A percentile compares a stretch with the other conserved stretches of the same genome.
phyloP scores from a whole-genome alignment of 2,329 filamentous ascomycete species.

The Elsinoe batatas region DNA sequence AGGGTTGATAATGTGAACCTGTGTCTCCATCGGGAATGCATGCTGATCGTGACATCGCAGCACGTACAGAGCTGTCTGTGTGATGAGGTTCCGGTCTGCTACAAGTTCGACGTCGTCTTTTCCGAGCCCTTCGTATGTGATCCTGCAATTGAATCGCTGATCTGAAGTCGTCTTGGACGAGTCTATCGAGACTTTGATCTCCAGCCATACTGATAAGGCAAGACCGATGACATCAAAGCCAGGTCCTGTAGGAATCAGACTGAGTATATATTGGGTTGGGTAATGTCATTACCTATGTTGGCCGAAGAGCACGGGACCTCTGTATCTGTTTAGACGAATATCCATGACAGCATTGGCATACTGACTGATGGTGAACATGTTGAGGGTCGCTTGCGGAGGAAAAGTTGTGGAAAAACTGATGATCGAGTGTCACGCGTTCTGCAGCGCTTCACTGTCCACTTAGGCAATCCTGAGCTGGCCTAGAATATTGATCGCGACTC shows the following conservation, averaged over 20 bases:
- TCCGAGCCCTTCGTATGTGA: constrained; percentile 83
- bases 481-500: background rate
- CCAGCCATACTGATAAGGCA: constrained; percentile 86
- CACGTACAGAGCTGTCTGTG: constrained; percentile 86
- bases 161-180: constrained; percentile 41
- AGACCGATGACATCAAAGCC: constrained; percentile 97
- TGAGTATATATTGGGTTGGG: constrained; percentile 6
- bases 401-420: background rate
- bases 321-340: constrained; percentile 10
- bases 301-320: constrained; percentile 83
- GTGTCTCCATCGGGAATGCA: constrained; percentile 73
- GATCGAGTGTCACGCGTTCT: background rate
- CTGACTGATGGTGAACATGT: constrained; percentile 22
- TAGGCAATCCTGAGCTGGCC: too few species aligned
- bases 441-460: background rate
- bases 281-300: constrained; percentile 59
- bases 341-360: background rate
- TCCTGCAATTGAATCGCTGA: constrained; percentile 68
- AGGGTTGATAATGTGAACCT: constrained; percentile 89
- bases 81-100: constrained; percentile 84
- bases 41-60: constrained; percentile 83
- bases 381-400: background rate
- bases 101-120: constrained; percentile 71
- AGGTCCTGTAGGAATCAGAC: constrained; percentile 44
- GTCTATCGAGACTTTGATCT: constrained; percentile 72